phyloP scores from a whole-genome alignment of 148 eudicot species.

The Chenopodium quinoa region DNA sequence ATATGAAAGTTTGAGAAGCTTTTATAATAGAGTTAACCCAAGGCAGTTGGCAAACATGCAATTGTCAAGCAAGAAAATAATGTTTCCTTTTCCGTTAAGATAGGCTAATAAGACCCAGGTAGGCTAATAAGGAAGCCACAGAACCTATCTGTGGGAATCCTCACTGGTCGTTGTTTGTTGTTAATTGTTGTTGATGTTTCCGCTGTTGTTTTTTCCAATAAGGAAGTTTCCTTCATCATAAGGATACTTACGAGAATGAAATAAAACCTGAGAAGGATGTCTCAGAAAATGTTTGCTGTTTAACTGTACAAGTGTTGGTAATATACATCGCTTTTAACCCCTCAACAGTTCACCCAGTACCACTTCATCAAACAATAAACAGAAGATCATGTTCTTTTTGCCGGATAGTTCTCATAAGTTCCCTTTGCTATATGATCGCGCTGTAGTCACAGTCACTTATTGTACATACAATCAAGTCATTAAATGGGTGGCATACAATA shows the following conservation, averaged over 20 bases:
- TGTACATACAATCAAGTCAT: neutral
- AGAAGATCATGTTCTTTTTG: neutral
- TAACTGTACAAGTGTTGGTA: neutral
- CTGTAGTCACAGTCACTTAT: neutral
- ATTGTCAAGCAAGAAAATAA: conserved; percentile 7
- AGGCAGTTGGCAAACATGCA: neutral
- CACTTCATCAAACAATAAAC: neutral
- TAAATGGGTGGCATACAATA: neutral
- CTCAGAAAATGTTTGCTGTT: neutral
- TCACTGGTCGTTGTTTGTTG: neutral
- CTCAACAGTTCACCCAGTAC: neutral
- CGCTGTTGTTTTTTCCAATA: neutral
- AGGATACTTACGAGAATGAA: neutral
- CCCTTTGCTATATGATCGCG: neutral
- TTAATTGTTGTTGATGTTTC: neutral
- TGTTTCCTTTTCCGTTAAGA: neutral
- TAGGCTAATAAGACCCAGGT: neutral
- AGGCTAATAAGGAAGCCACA: conserved; percentile 2
- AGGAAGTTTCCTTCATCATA: neutral
- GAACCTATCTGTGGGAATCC: conserved; percentile 3
- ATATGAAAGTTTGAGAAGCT: conserved; percentile 44
- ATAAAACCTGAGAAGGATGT: neutral
- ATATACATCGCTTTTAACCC: neutral
- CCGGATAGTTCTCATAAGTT: neutral
- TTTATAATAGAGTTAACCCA: conserved; percentile 21